Percentiles rank a stretch among this genome's conserved stretches.
These are phyloP conservation scores for Sclerotinia trifoliorum DNA, from an alignment of 2,329 filamentous ascomycete genomes.

Conservation along the genomic window DNA sequence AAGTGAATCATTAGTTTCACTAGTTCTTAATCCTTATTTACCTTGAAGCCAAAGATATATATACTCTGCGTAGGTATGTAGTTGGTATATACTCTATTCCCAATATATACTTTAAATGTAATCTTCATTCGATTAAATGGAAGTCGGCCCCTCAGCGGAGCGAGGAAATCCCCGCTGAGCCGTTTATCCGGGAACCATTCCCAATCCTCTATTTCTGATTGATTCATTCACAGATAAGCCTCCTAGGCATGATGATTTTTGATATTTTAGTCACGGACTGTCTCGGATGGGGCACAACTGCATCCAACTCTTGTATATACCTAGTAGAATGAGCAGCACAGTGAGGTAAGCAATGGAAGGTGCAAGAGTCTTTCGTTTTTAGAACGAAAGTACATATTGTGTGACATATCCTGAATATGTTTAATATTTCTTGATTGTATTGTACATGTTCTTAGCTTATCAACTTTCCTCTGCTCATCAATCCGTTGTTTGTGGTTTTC, in stretches of 20 bases:
- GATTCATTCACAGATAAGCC: not conserved
- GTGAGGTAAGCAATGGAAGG: conserved; percentile 1
- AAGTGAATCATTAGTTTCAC: too few relatives aligned
- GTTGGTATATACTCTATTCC: too few relatives aligned
- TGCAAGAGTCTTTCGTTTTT: not conserved
- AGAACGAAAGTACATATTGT: not conserved
- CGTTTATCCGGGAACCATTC: conserved; percentile 1
- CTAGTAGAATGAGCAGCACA: too few relatives aligned
- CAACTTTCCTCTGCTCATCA: not conserved
- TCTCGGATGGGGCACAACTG: not conserved
- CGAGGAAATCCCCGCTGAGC: not conserved
- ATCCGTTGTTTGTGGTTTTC: not conserved
- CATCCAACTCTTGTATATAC: not conserved
- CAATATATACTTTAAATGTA: not conserved
- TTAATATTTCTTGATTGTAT: not conserved
- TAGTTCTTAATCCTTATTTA: too few relatives aligned
- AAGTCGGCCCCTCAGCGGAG: not conserved
- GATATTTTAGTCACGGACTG: not conserved
- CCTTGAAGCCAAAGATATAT: too few relatives aligned
- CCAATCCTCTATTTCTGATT: not conserved
- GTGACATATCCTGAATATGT: not conserved
- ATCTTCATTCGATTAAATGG: not conserved
- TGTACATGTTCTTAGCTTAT: too few relatives aligned
- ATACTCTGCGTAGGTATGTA: too few relatives aligned
- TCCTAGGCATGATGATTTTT: too few relatives aligned